A percentile compares a stretch with the other conserved stretches of the same genome.
These are phyloP conservation scores for Phytophthora tentaculata DNA, from an alignment of 352 stramenopile species.

Conservation along the genomic window DNA sequence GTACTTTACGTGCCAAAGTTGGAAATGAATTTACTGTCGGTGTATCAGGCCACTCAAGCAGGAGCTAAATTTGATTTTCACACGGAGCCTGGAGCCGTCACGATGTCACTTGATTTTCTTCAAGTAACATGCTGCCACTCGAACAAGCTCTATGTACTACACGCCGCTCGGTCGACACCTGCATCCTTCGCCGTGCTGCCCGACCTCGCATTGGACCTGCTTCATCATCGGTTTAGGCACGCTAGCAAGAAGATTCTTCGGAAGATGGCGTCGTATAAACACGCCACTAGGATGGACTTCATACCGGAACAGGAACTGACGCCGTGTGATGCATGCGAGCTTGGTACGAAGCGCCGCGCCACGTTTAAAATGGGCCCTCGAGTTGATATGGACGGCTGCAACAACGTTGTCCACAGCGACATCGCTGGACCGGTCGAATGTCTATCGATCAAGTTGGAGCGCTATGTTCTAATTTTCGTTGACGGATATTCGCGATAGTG, in stretches of 20 bases:
- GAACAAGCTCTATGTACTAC: too few species aligned
- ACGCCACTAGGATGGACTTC: slow-evolving; percentile 3
- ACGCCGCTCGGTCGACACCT: too few species aligned
- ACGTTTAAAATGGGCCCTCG: slow-evolving; percentile 6
- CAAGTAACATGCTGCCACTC: too few species aligned
- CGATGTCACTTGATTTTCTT: too few species aligned
- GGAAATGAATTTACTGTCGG: too few species aligned
- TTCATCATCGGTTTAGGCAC: too few species aligned
- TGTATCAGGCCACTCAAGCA: too few species aligned
- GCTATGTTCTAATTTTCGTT: slow-evolving; percentile 11
- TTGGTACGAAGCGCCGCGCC: slow-evolving; percentile 7
- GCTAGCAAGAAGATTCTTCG: neutral
- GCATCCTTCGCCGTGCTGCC: too few species aligned
- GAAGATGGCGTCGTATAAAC: slow-evolving; percentile 5
- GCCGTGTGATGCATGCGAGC: slow-evolving; percentile 8
- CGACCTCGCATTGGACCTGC: too few species aligned
- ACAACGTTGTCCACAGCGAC: slow-evolving; percentile 8
- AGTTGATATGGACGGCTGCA: slow-evolving; percentile 3
- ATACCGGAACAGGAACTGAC: neutral
- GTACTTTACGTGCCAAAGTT: too few species aligned
- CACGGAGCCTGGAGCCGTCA: too few species aligned
- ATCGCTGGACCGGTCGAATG: slow-evolving; percentile 7
- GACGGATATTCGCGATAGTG: slow-evolving; percentile 8
- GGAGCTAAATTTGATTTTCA: too few species aligned
- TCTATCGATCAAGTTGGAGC: slow-evolving; percentile 1